Evolutionary conservation across 1,139 yeast species (phyloP).

Genomic region (Hemisphaericaspora xylanilytica): DNA sequence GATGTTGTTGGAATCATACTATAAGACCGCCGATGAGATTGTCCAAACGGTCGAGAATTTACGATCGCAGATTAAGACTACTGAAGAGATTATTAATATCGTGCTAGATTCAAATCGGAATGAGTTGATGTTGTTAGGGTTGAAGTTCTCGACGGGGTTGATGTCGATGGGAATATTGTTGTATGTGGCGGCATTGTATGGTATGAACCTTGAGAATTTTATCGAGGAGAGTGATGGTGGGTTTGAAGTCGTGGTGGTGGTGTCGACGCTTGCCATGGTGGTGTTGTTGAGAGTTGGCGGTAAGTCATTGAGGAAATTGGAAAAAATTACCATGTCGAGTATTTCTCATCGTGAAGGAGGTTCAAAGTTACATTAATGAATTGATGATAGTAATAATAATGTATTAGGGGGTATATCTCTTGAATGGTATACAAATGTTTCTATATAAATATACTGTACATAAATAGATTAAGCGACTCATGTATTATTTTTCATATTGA

Average conservation of each 20-base stretch:
- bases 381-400: too few relatives aligned
- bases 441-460: not conserved
- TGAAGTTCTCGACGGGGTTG: constrained; percentile 42
- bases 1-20: constrained; percentile 43
- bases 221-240: constrained; percentile 70
- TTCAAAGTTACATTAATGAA: not conserved
- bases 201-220: constrained; percentile 81
- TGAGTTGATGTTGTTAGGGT: constrained; percentile 46
- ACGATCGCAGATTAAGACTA: constrained; percentile 41
- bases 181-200: constrained; percentile 43
- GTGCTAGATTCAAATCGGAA: constrained; percentile 48
- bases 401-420: not conserved
- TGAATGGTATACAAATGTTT: not conserved
- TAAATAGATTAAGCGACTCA: not conserved
- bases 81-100: constrained; percentile 47
- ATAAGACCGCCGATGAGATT: constrained; percentile 44
- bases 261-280: constrained; percentile 27
- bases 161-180: constrained; percentile 40
- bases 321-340: constrained; percentile 44
- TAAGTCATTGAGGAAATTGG: constrained; percentile 31
- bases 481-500: constrained; percentile 13
- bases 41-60: constrained; percentile 45
- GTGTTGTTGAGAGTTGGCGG: constrained; percentile 28
- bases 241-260: constrained; percentile 32
- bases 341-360: constrained; percentile 1